A percentile compares a stretch with the other conserved stretches of the same genome.
These are phyloP conservation scores for Suhomyces wounanorum DNA, from an alignment of 1,139 yeast species.

Conservation along the genomic window DNA sequence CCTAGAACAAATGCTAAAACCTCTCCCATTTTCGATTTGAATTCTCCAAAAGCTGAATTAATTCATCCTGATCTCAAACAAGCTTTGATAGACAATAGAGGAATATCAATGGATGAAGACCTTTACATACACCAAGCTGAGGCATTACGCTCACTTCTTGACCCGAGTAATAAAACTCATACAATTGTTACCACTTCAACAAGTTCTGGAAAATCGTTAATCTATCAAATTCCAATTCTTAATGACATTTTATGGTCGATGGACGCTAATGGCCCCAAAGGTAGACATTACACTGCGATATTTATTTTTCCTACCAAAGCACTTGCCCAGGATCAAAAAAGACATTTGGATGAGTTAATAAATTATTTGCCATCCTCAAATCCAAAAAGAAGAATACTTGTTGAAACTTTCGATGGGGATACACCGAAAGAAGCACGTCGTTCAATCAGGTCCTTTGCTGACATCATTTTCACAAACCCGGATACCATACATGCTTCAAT, in stretches of 20 bases:
- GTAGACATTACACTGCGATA: conserved; percentile 59
- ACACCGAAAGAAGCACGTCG: conserved; percentile 60
- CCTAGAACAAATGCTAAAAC: conserved; percentile 22
- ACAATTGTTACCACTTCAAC: conserved; percentile 91
- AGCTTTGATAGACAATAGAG: conserved; percentile 52
- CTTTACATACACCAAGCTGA: conserved; percentile 81
- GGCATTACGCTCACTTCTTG: conserved; percentile 61
- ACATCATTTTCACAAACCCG: conserved; percentile 89
- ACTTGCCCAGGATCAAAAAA: conserved; percentile 90
- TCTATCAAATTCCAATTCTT: conserved; percentile 85
- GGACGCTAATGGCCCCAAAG: conserved; percentile 18
- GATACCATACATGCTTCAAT: conserved; percentile 89
- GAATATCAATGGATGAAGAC: conserved; percentile 44
- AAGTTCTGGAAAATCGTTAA: conserved; percentile 90
- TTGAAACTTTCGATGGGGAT: conserved; percentile 93
- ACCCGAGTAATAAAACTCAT: conserved; percentile 44
- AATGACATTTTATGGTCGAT: conserved; percentile 52
- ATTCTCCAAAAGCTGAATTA: not conserved
- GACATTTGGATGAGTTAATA: conserved; percentile 69
- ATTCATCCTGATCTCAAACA: conserved; percentile 47
- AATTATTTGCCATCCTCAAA: conserved; percentile 40
- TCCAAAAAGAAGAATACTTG: conserved; percentile 37
- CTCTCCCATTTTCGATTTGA: conserved; percentile 17
- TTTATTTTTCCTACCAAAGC: conserved; percentile 97
- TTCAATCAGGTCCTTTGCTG: conserved; percentile 60